phyloP scores from a whole-genome alignment of 1,284 basidiomycete species.

The Wolfiporia cocos region DNA sequence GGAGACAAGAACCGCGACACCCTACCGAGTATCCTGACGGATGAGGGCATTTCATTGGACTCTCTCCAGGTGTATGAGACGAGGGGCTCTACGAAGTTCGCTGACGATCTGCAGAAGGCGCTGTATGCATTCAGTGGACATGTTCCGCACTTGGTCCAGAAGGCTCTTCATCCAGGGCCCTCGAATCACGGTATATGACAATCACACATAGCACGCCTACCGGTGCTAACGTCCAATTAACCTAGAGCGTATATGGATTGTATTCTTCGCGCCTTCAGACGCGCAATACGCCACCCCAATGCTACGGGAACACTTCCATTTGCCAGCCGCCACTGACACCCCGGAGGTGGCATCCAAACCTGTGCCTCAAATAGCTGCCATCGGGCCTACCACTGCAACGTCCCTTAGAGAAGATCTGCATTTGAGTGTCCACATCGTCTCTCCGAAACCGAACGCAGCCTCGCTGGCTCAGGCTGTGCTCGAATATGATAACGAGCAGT shows the following conservation, averaged over 20 bases:
- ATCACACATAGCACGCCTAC: background rate
- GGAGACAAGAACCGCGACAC: conserved; percentile 81
- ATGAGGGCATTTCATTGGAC: conserved; percentile 38
- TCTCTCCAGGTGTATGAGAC: conserved; percentile 65
- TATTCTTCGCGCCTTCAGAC: conserved; percentile 71
- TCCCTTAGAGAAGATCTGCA: conserved; percentile 41
- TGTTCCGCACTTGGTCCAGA: conserved; percentile 3
- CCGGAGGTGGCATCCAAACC: background rate
- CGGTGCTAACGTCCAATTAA: background rate
- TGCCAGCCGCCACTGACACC: conserved; percentile 11
- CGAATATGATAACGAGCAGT: too few species aligned
- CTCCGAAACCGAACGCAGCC: conserved; percentile 49
- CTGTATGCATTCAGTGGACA: conserved; percentile 1
- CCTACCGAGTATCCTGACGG: conserved; percentile 43
- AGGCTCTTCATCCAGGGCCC: conserved; percentile 25
- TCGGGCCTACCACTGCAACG: conserved; percentile 60
- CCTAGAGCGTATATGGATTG: conserved; percentile 52
- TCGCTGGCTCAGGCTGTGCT: conserved; percentile 37
- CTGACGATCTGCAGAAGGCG: conserved; percentile 30
- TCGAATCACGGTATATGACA: conserved; percentile 13
- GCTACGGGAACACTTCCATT: conserved; percentile 38
- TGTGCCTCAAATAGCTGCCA: conserved; percentile 42
- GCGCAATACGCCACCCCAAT: conserved; percentile 51
- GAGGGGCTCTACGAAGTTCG: conserved; percentile 45
- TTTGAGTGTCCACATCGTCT: conserved; percentile 44